Evolutionary conservation across 2,329 filamentous ascomycete species (phyloP), one percentile per base, ranked within the genome.

Genomic region (Cryphonectria nitschkei): DNA sequence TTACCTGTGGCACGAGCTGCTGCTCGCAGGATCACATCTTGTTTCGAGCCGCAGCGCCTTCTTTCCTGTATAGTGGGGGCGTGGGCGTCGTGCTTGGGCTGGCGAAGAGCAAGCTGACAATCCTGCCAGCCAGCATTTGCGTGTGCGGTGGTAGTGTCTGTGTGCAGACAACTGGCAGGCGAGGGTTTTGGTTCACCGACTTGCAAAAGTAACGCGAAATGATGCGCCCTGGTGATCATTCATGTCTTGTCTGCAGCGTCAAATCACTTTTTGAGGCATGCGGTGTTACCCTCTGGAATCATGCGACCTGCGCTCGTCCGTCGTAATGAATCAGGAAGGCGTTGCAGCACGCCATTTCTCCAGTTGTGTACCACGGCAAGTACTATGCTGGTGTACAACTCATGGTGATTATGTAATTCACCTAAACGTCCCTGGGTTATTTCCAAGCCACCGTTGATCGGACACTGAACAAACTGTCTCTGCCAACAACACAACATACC

Each of bases 291-390:
- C 34, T 37, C 7, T 16, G 43, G 19, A 61, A 61, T 61, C 58
- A 61, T 61, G 58, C 32, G 58, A 37, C 34, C 58, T 11, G 37
- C 11, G 32, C 16, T 37, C 13, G 58, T 50, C 11, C 39, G 58
- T 61, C 58, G 58, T 39, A 34, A 8, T 34, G 22, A 34, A 61
- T 39, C 14, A 26, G 61, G 14, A 64, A 34, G 29, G 61, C 41
- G 39, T 7, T n/a, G 22, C 39, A 64, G 61, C 61, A 64, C 61
- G 61, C 61, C 61, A 64, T 64, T 6, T 32, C 9, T 32, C 16
- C 13, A 5, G 32, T 22, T 26, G 9, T 14, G 34, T 62, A 62
- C 34, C 9, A 5, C 1, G 46, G 46, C 22, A 50, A 16, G 46
- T n/a, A 2, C 46, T n/a, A 26, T 26, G 6, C 46, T n/a, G 16